Conservation (phyloP, 129 eudicot species). For the Helichrysum umbraculigerum region DNA sequence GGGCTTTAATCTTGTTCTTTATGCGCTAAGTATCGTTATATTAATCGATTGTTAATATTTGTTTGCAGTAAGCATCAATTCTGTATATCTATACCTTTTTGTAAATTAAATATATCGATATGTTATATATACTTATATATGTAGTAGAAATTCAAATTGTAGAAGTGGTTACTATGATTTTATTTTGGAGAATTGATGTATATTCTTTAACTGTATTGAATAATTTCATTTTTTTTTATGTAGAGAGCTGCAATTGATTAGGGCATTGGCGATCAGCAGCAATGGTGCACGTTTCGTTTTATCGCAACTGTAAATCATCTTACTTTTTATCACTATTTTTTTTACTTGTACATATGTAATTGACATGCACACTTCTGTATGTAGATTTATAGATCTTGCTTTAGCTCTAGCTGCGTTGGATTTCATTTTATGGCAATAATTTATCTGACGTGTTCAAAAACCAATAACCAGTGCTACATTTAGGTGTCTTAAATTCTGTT, state of each 20-base stretch:
- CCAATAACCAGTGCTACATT: neutral
- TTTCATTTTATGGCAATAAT: neutral
- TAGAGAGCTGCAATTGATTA: neutral
- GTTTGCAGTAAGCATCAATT: too few relatives aligned
- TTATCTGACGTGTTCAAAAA: neutral
- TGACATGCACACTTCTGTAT: neutral
- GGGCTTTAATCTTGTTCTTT: neutral
- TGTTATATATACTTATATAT: too few relatives aligned
- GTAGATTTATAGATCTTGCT: neutral
- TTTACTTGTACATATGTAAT: neutral
- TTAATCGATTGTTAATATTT: too few relatives aligned
- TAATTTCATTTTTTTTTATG: neutral
- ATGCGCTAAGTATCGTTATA: neutral
- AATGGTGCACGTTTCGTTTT: constrained; percentile 34
- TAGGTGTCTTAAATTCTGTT: neutral
- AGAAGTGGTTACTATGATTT: too few relatives aligned
- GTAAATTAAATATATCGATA: too few relatives aligned
- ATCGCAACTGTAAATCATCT: constrained; percentile 35
- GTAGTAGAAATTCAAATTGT: neutral
- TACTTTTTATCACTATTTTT: neutral
- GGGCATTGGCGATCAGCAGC: constrained; percentile 11
- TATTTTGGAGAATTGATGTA: too few relatives aligned
- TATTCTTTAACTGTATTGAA: neutral
- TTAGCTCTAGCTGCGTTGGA: neutral
- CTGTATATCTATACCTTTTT: too few relatives aligned